A percentile compares a stretch with the other conserved stretches of the same genome.
phyloP scores from a whole-genome alignment of 371 early-diverging fungal species.

The Zychaea mexicana region DNA sequence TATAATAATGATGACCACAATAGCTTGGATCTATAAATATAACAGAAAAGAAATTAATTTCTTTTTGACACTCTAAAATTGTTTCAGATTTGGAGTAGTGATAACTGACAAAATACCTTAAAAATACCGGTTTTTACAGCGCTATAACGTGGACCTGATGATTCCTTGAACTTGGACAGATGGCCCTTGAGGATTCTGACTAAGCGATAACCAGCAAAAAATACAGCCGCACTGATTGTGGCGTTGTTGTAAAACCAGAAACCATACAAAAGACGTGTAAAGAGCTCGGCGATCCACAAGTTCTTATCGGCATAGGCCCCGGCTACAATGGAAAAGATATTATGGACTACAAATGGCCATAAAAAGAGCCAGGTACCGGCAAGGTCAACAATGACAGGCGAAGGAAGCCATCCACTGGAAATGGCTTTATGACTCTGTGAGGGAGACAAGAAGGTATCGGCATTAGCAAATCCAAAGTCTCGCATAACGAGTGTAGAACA shows the following conservation, averaged over 20 bases:
- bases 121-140: constrained; percentile 45
- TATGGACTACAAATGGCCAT: constrained; percentile 40
- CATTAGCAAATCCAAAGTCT: no score
- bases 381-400: constrained; percentile 36
- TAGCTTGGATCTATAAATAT: constrained; percentile 19
- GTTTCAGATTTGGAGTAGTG: neutral
- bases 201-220: constrained; percentile 39
- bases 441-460: neutral
- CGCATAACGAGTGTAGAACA: no score
- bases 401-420: constrained; percentile 49
- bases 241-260: constrained; percentile 48
- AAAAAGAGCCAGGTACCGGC: constrained; percentile 36
- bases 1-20: constrained; percentile 20
- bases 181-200: constrained; percentile 32
- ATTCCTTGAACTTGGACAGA: constrained; percentile 30
- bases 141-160: constrained; percentile 32
- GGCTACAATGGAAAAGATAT: constrained; percentile 36
- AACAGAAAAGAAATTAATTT: neutral
- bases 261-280: constrained; percentile 38
- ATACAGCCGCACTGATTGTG: constrained; percentile 26
- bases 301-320: constrained; percentile 36
- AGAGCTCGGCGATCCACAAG: constrained; percentile 24
- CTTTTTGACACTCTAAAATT: neutral
- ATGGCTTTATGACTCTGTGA: constrained; percentile 44
- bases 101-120: constrained; percentile 21